Base-by-base conservation (phyloP, 2,329 filamentous ascomycete species). In the Paecilomyces niveus region DNA sequence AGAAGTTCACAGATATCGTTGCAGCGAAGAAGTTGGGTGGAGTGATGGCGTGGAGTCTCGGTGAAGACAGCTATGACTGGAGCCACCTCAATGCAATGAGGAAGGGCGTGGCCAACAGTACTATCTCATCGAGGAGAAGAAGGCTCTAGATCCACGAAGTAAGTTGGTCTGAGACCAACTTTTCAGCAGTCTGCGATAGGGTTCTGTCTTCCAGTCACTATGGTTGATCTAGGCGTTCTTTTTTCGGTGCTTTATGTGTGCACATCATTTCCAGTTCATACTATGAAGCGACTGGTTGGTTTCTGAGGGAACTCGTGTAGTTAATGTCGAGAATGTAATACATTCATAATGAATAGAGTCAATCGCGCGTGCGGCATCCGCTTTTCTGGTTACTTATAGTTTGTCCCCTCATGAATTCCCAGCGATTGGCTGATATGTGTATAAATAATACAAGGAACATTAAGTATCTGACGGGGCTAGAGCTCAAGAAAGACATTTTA, bases 11-110 rank as follows among this genome's bases (percentile, higher is more conserved):
- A 3, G 70, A 80, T 3, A 80, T 92, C 35, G 78, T 89, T 2
- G 74, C 78, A 31, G 76, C 76, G 32, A 80, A 81, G 67, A 71
- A 75, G 0, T 70, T 91, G 0, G 88, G 88, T 1, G 89, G 89
- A 15, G 83, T 89, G 3, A 90, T 91, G 80, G 87, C 88, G 0
- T 91, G 88, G 88, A 87, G 85, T 21, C 67, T 91, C 59, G 88
- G 86, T 1, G 87, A 91, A 72, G 88, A 91, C 66, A 76, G 70
- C 9, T 66, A 70, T 29, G 64, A 74, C 29, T 81, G 72, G 68
- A 69, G 62, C 51, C 80, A 81, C 64, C 58, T 84, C 9, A 67
- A 70, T 59, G 73, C 74, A 3, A 76, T 81, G 68, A 72, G 70
- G 63, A 54, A 69, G 52, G 72, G 72, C 50, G 59, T 71, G 10